Evolutionary conservation across 2,329 filamentous ascomycete genomes (phyloP).

Genomic region (Cordyceps tenuipes): DNA sequence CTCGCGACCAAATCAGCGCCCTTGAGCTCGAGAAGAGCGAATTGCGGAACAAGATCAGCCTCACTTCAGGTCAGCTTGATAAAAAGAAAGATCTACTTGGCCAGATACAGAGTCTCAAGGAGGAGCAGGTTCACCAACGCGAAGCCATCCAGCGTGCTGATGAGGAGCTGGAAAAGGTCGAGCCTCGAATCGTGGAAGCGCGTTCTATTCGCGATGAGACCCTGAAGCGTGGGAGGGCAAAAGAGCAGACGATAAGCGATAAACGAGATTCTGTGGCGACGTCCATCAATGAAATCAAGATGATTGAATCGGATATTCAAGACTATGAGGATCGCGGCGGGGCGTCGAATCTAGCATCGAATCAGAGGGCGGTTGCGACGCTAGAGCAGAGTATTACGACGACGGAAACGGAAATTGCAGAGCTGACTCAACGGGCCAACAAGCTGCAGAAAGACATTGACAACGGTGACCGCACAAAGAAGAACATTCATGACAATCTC

Average conservation of each 20-base stretch:
- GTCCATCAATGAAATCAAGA: constrained; percentile 67
- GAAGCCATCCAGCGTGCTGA: constrained; percentile 63
- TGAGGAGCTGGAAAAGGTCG: constrained; percentile 62
- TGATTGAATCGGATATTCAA: constrained; percentile 69
- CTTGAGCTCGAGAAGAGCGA: constrained; percentile 74
- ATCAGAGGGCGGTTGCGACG: constrained; percentile 58
- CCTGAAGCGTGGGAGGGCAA: constrained; percentile 59
- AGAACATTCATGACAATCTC: constrained; percentile 82
- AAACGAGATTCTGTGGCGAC: constrained; percentile 64
- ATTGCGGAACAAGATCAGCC: constrained; percentile 62
- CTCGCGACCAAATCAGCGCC: constrained; percentile 56
- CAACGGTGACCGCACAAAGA: constrained; percentile 74
- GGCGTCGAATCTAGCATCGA: constrained; percentile 58
- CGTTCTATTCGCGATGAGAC: constrained; percentile 71
- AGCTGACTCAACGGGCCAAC: constrained; percentile 64
- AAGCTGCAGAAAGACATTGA: constrained; percentile 68
- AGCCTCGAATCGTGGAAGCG: constrained; percentile 67
- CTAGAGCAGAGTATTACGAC: constrained; percentile 58
- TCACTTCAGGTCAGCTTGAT: constrained; percentile 66
- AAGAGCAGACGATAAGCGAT: constrained; percentile 63
- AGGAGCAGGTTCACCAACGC: constrained; percentile 59
- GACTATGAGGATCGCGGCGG: constrained; percentile 72
- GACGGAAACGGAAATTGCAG: constrained; percentile 58
- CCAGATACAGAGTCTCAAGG: constrained; percentile 67
- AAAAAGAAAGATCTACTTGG: constrained; percentile 64